Base-by-base conservation (phyloP, 2,329 filamentous ascomycete species). In the Cercospora zeae-maydis region DNA sequence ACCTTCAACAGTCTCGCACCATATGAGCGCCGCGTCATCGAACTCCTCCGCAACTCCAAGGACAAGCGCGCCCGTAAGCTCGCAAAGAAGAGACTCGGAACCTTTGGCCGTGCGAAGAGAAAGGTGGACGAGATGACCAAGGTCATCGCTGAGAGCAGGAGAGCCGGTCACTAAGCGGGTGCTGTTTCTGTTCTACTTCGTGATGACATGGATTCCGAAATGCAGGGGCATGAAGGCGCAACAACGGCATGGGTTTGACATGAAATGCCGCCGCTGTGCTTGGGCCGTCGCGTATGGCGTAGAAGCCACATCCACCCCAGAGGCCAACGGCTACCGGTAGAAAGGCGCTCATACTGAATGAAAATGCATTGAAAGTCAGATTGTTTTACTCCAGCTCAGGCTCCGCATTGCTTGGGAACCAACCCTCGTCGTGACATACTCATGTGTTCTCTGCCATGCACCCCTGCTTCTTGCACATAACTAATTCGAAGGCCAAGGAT, bases 61-160 rank as follows among this genome's bases (percentile, higher is more conserved):
- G 95, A 99, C 84, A 98, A 98, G 91, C 92, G 93, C 83, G 93
- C 93, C 77, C 88, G 93, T 76, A 97, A 97, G 89, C 91, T 97
- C 78, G 93, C 93, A 77, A 98, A 98, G 93, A 97, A 96, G 91
- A 89, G 93, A 82, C 93, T 99, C 85, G 95, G 95, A 80, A 98
- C 95, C 75, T 98, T 98, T 83, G 91, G 91, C 78, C 93, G 95
- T 82, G 93, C 93, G 78, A 99, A 99, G 93, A 89, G 87, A 81
- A 99, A 99, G 93, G 95, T 99, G 74, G 95, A 99, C 80, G 93
- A 98, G 85, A 92, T 99, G 84, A 91, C 92, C 84, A 88, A 91
- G 77, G 91, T 99, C 82, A 99, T 99, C 79, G 92, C 93, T 77
- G 95, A 98, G 86, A 89, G 93, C 79, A 93, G 93, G 83, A 85